Evolutionary conservation across 192 early-diverging fungal species (phyloP), one percentile per base, ranked within the genome.

Genomic region (Podila epigama): DNA sequence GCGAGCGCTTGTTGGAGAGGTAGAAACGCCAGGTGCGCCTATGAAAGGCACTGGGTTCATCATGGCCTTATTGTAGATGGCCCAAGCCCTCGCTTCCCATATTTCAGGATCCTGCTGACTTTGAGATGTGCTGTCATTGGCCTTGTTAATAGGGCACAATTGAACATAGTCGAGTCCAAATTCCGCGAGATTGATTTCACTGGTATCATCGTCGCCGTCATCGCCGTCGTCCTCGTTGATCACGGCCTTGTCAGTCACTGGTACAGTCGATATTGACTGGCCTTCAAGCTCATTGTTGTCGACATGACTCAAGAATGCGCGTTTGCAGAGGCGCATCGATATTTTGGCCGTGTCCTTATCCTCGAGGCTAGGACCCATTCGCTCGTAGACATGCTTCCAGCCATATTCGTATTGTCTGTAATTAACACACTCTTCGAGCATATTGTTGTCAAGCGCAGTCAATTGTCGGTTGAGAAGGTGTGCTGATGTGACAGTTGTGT

Each of bases 1-100:
- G 10, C 15, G 25, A 6, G 52, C 29, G 13, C 35, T 12, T 40
- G 58, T 57, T 57, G 55, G 55, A 15, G 58, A 59, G 27, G 39
- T 12, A 9, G 25, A 27, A 36, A 39, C 37, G 20, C 36, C 22
- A n/a, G 9, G 40, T 22, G 10, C 22, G 12, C 4, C 11, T 37
- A 22, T 25, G 27, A 28, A 63, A 60, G 34, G 56, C 28, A 27
- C 25, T 4, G 70, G 63, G 35, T 32, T 72, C 39, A 48, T 29
- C 58, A 53, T 66, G 16, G 63, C 62, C 33, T 66, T 72, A 58
- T 66, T 72, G 70, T 72, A 72, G 34, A 72, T 42, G 2, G 58
- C 70, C 70, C 70, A 72, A 12, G 70, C 62, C 8, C 70, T 42
- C 3, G 70, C 70, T 29, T 72, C 70, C 70, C 70, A 66, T 20